Evolutionary conservation across 2,329 filamentous ascomycete species (phyloP).

Genomic region (Neospermospora avenae): DNA sequence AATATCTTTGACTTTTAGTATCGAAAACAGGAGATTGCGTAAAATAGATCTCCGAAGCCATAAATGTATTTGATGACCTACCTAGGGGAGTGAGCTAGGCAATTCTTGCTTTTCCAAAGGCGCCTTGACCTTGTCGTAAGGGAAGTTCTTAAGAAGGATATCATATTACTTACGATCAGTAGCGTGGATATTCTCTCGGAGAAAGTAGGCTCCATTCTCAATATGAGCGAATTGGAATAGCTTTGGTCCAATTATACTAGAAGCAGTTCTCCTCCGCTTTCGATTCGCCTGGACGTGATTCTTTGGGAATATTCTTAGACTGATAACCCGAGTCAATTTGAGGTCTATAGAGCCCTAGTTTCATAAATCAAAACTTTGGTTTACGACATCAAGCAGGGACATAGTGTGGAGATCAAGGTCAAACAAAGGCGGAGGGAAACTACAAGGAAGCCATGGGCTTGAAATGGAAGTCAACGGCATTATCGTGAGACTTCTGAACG

Average conservation of each 20-base stretch:
- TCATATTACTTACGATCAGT: not conserved
- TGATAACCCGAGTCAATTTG: conserved; percentile 6
- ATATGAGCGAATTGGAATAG: conserved; percentile 4
- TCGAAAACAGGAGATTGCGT: not conserved
- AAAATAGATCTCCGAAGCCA: too few relatives aligned
- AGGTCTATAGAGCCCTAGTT: not conserved
- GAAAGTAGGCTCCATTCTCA: not conserved
- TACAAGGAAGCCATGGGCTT: not conserved
- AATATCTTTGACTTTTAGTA: too few relatives aligned
- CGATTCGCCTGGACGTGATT: not conserved
- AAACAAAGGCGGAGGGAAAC: not conserved
- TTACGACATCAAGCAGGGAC: not conserved
- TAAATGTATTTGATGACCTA: too few relatives aligned
- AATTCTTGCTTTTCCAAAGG: too few relatives aligned
- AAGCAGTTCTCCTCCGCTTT: not conserved
- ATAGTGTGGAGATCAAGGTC: not conserved
- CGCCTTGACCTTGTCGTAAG: too few relatives aligned
- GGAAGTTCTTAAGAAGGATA: not conserved
- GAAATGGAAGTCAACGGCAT: not conserved
- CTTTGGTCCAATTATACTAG: not conserved
- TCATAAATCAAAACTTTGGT: not conserved
- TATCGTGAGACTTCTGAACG: not conserved
- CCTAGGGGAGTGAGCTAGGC: too few relatives aligned
- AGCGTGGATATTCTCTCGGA: not conserved
- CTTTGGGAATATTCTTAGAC: not conserved